Evolutionary conservation across 148 eudicot species (phyloP), one percentile per base, ranked within the genome.

Genomic region (Oxyria digyna): DNA sequence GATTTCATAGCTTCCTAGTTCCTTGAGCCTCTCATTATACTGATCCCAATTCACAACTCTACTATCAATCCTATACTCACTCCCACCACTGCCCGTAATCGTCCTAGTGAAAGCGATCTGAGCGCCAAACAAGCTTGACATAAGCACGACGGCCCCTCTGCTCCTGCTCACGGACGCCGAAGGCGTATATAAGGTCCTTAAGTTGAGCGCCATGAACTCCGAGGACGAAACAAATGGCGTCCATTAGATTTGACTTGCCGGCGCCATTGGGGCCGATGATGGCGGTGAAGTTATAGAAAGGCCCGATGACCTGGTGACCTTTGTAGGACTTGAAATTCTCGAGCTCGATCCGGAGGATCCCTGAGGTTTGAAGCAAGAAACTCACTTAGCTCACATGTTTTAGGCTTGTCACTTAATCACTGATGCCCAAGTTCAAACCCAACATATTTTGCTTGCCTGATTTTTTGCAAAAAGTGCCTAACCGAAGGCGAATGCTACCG

Each of bases 291-390:
- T 88, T 87, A 81, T 54, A 82, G 76, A 94, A 94, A 0, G 99
- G 99, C 3, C 99, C 97, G 26, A 94, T 91, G 0, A 79, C 66
- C 67, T 94, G 96, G 67, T 59, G 79, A 4, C 97, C 97, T 66
- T 94, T 94, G 88, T 91, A 94, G 48, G 99, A 88, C 67, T 94
- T 94, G 89, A 94, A 94, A 73, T 91, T 94, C 43, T 86, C 93
- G 35, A 91, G 87, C 73, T 91, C 99, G 45, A n/a, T n/a, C n/a
- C n/a, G n/a, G n/a, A n/a, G n/a, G n/a, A n/a, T n/a, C n/a, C n/a
- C n/a, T n/a, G n/a, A 94, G n/a, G n/a, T n/a, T n/a, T n/a, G n/a
- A n/a, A n/a, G n/a, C n/a, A n/a, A n/a, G n/a, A n/a, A n/a, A n/a
- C n/a, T n/a, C n/a, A n/a, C n/a, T n/a, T n/a, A n/a, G n/a, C n/a